Percentiles rank a stretch among this genome's conserved stretches.
Conservation (phyloP, 768 basidiomycete genomes). For the Termitomyces titanicus region DNA sequence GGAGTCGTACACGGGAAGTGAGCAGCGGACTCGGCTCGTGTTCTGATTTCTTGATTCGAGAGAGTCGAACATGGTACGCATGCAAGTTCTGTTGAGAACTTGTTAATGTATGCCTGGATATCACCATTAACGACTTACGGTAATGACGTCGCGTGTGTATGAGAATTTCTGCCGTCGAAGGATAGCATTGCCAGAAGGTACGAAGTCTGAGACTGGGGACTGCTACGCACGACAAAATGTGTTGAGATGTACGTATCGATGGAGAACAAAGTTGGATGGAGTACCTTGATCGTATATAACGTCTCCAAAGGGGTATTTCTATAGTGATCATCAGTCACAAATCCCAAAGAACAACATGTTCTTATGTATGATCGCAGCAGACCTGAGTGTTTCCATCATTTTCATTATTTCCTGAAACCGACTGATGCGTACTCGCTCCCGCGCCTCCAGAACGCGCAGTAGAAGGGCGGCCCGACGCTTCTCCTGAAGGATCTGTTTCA, state of each 20-base stretch:
- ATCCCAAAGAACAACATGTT: neutral
- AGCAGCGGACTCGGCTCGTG: constrained; percentile 3
- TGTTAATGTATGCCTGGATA: no score
- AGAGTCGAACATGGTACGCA: constrained; percentile 19
- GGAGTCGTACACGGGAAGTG: neutral
- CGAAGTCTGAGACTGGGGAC: neutral
- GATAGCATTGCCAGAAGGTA: neutral
- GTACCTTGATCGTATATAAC: neutral
- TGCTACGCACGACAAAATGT: neutral
- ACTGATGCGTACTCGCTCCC: constrained; percentile 21
- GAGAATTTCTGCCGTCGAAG: neutral
- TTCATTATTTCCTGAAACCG: constrained; percentile 19
- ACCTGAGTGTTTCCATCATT: constrained; percentile 18
- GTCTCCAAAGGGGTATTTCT: neutral
- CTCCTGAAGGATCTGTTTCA: constrained; percentile 7
- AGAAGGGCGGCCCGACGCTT: constrained; percentile 18
- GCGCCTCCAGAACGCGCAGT: constrained; percentile 20
- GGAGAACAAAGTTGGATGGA: neutral
- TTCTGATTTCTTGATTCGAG: constrained; percentile 4
- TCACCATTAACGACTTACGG: constrained; percentile 21
- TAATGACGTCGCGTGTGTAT: constrained; percentile 18
- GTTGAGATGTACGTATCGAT: neutral
- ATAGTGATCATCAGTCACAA: neutral
- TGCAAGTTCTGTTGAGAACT: constrained; percentile 15
- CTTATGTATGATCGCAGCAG: neutral